phyloP scores from a whole-genome alignment of 352 stramenopile genomes.

The Phytophthora citrophthora region DNA sequence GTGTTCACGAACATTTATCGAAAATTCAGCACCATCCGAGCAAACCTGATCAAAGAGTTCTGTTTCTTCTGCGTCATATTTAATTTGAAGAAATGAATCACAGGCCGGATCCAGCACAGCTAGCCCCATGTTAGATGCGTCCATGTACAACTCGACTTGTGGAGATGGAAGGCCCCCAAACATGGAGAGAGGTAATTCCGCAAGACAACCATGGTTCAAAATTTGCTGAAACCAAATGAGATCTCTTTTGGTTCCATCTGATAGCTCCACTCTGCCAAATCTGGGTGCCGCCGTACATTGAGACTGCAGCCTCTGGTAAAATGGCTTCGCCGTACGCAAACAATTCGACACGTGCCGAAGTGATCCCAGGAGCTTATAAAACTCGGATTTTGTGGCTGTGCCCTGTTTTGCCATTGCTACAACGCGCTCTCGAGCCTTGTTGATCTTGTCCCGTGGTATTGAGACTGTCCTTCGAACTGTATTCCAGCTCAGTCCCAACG shows the following conservation, averaged over 20 bases:
- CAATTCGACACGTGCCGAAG: conserved; percentile 33
- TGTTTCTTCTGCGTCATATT: conserved; percentile 3
- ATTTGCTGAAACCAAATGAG: conserved; percentile 9
- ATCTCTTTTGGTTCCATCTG: neutral
- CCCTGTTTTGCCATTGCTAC: too few relatives aligned
- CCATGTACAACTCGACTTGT: conserved; percentile 21
- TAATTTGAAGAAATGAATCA: conserved; percentile 7
- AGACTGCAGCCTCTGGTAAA: conserved; percentile 22
- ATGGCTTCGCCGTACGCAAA: conserved; percentile 16
- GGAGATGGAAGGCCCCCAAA: neutral
- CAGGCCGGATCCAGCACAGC: conserved; percentile 12
- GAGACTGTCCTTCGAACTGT: conserved; percentile 11
- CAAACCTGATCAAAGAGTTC: neutral
- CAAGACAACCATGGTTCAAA: conserved; percentile 6
- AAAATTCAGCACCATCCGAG: conserved; percentile 11
- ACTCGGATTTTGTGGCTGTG: neutral
- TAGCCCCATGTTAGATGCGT: conserved; percentile 6
- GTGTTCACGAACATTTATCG: conserved; percentile 43
- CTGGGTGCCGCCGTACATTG: neutral
- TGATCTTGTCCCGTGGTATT: conserved; percentile 5
- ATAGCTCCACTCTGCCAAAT: conserved; percentile 4
- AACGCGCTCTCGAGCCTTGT: neutral
- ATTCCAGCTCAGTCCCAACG: conserved; percentile 22
- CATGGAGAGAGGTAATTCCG: conserved; percentile 9
- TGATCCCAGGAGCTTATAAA: conserved; percentile 28